phyloP scores from a whole-genome alignment of 2,329 filamentous ascomycete genomes.

The Trichoderma breve region DNA sequence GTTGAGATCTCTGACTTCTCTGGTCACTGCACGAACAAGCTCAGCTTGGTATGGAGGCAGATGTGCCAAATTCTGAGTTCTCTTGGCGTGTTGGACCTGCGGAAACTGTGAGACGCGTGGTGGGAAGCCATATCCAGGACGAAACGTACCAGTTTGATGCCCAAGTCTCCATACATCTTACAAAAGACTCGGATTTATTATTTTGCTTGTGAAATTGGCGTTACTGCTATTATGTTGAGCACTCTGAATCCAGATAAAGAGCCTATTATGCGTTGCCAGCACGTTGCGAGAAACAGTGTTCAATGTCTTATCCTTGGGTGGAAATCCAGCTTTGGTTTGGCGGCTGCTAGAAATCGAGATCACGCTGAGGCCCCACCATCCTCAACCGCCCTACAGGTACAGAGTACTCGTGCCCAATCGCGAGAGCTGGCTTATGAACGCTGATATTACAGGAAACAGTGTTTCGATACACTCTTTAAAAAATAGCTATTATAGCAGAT shows the following conservation, averaged over 20 bases:
- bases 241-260: neutral
- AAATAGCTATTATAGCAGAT: too few species aligned
- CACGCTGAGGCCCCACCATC: conserved; percentile 4
- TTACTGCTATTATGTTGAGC: neutral
- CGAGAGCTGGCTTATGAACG: neutral
- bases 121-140: neutral
- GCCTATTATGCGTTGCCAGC: neutral
- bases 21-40: conserved; percentile 79
- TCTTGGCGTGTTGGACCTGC: conserved; percentile 92
- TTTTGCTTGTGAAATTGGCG: neutral
- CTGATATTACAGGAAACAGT: neutral
- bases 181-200: conserved; percentile 12
- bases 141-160: conserved; percentile 70
- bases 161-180: conserved; percentile 82
- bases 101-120: conserved; percentile 7
- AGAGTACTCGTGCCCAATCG: neutral
- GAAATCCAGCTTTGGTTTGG: neutral
- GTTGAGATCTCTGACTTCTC: conserved; percentile 91
- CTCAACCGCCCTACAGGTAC: neutral
- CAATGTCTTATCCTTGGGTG: neutral
- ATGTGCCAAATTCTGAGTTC: conserved; percentile 80
- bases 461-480: neutral
- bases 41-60: conserved; percentile 92
- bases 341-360: conserved; percentile 6
- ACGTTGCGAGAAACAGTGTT: neutral